Base-by-base conservation (phyloP, 352 stramenopile species). In the Phytophthora sp. region DNA sequence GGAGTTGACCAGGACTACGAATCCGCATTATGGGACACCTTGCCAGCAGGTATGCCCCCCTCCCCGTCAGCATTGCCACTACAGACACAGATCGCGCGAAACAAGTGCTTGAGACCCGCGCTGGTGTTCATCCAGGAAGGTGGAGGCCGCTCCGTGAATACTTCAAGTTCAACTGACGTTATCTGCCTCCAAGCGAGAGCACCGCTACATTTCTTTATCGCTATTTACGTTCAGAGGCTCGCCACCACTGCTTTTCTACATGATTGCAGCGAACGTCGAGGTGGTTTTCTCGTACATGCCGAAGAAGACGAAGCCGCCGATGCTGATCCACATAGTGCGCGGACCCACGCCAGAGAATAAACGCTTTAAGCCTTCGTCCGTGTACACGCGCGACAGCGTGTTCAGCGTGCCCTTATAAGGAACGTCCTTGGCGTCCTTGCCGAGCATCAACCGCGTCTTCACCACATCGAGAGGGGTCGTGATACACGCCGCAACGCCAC, bases 251-350 rank as follows among this genome's bases (percentile, higher is more conserved):
- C 60, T 20, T 16, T 51, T 30, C 24, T 83, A 91, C 44, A 90
- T 62, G 36, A 91, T 66, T 7, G 68, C 69, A 47, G 76, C 70
- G 36, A 96, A 88, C 16, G 82, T 91, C 21, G 84, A 79, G n/a
- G 82, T 90, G 46, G 82, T 71, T 74, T 95, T 96, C 64, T 99
- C 97, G 78, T 99, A 99, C 57, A 97, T 97, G 53, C 97, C 97
- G 66, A 99, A 99, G 79, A 99, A 99, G n/a, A 99, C 95, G 76
- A 99, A 99, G 36, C 98, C 98, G 38, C 98, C 98, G 69, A 99
- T 98, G 20, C 92, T 97, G 76, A 99, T 99, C 98, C 98, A 99
- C 83, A 99, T 98, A 0, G 98, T 98, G 57, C 98, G 88, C 4
- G 98, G 97, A 44, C 97, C 91, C 16, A 99, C 86, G 15, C 97